Conservation (phyloP, 345 rosid genomes). For the Corchorus capsularis region DNA sequence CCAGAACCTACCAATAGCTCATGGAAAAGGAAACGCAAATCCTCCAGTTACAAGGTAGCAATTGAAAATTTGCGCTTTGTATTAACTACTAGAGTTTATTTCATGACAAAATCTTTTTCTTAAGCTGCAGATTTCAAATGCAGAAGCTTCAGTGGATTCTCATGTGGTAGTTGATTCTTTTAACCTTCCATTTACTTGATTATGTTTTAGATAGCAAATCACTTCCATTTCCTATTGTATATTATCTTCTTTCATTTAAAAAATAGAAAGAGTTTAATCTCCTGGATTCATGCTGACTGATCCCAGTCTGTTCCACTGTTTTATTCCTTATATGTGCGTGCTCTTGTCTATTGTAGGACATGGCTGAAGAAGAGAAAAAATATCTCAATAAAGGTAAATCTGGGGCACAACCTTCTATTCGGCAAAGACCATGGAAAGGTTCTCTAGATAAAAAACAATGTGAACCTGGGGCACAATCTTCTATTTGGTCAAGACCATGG, state of each 20-base stretch:
- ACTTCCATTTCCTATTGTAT: neutral
- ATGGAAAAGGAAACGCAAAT: slow-evolving; percentile 59
- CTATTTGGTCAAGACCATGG: too few relatives aligned
- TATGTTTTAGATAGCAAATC: neutral
- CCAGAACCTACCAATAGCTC: slow-evolving; percentile 38
- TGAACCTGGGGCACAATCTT: too few relatives aligned
- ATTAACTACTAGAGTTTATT: neutral
- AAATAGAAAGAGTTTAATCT: neutral
- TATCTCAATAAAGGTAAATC: slow-evolving; percentile 42
- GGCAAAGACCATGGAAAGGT: slow-evolving; percentile 49
- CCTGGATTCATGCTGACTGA: slow-evolving; percentile 4
- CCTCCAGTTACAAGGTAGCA: slow-evolving; percentile 42
- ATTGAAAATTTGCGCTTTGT: slow-evolving; percentile 12
- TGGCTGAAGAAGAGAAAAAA: slow-evolving; percentile 44
- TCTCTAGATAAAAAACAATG: too few relatives aligned
- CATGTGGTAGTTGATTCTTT: slow-evolving; percentile 50
- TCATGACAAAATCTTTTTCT: slow-evolving; percentile 22
- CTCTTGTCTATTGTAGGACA: slow-evolving; percentile 41
- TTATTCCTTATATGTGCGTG: neutral
- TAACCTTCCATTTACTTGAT: slow-evolving; percentile 9
- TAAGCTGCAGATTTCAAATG: slow-evolving; percentile 48
- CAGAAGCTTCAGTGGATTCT: slow-evolving; percentile 42
- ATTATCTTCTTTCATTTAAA: neutral
- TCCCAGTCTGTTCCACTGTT: neutral
- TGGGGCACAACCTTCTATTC: slow-evolving; percentile 42